Conservation (phyloP, 306 rosid genomes). For the Sindora glabra region DNA sequence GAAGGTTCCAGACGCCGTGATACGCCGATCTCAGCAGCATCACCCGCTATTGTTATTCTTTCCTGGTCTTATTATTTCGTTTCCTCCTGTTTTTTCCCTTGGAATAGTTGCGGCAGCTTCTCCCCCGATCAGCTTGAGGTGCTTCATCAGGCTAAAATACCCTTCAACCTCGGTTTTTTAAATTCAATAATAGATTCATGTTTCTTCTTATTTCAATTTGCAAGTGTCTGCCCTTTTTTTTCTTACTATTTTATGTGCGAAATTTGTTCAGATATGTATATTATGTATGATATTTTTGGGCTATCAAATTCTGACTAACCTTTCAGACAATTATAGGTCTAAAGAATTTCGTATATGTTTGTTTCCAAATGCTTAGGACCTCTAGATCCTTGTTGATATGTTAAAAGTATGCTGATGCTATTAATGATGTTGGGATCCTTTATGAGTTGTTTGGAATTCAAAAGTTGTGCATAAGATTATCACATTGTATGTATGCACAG, state of each 20-base stretch:
- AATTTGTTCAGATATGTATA: neutral
- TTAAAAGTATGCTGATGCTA: neutral
- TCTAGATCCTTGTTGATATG: too few relatives aligned
- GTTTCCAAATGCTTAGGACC: neutral
- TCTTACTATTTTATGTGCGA: neutral
- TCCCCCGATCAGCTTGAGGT: neutral
- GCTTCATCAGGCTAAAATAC: neutral
- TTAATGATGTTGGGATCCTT: neutral
- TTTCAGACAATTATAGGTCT: neutral
- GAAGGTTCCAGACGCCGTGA: conserved; percentile 8
- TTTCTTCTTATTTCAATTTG: neutral
- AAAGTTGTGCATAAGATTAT: neutral
- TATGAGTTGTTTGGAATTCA: neutral
- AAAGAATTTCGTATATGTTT: neutral
- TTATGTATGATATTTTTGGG: too few relatives aligned
- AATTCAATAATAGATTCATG: neutral
- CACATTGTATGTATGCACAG: too few relatives aligned
- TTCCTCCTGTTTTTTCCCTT: neutral
- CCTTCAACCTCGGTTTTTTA: neutral
- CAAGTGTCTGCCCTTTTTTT: neutral
- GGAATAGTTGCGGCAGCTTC: neutral
- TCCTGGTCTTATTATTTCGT: neutral
- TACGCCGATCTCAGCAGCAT: conserved; percentile 10
- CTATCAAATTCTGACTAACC: neutral
- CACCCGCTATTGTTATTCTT: neutral